phyloP scores from a whole-genome alignment of 2,329 filamentous ascomycete genomes.

The Simplicillium sp. region DNA sequence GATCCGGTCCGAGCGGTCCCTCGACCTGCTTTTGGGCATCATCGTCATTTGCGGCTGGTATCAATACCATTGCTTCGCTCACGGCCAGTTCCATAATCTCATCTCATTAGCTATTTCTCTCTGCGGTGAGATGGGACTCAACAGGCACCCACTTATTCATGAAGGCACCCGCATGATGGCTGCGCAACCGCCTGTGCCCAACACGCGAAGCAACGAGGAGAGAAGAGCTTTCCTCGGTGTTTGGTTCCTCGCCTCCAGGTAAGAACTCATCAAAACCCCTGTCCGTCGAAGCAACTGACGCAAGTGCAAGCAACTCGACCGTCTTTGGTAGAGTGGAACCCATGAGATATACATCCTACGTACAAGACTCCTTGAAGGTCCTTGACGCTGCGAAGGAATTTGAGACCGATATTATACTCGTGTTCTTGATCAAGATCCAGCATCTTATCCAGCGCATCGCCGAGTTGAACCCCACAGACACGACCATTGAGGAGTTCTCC shows the following conservation, averaged over 20 bases:
- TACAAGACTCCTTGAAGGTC: slow-evolving; percentile 38
- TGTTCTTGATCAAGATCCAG: slow-evolving; percentile 38
- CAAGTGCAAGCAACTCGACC: slow-evolving; percentile 25
- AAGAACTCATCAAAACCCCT: slow-evolving; percentile 13
- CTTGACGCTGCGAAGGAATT: slow-evolving; percentile 34
- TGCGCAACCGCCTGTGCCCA: slow-evolving; percentile 25
- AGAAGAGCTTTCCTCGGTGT: slow-evolving; percentile 40
- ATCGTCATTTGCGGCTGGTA: slow-evolving; percentile 41
- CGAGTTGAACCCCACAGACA: slow-evolving; percentile 26
- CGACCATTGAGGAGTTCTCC: slow-evolving; percentile 20
- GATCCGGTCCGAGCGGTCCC: slow-evolving; percentile 36
- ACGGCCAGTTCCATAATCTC: slow-evolving; percentile 41
- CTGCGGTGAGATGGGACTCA: slow-evolving; percentile 36
- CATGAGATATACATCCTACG: slow-evolving; percentile 40
- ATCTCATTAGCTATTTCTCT: slow-evolving; percentile 37
- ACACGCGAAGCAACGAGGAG: slow-evolving; percentile 38
- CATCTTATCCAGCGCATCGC: slow-evolving; percentile 40
- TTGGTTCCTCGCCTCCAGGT: slow-evolving; percentile 46
- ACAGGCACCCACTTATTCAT: slow-evolving; percentile 25
- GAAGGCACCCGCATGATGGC: slow-evolving; percentile 34
- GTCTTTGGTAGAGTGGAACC: slow-evolving; percentile 35
- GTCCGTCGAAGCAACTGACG: neutral
- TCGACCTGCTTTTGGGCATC: slow-evolving; percentile 40
- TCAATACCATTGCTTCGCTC: slow-evolving; percentile 44
- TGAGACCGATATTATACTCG: slow-evolving; percentile 34